These are phyloP conservation scores for Salix brachista DNA, from an alignment of 345 rosid species.

Conservation along the genomic window DNA sequence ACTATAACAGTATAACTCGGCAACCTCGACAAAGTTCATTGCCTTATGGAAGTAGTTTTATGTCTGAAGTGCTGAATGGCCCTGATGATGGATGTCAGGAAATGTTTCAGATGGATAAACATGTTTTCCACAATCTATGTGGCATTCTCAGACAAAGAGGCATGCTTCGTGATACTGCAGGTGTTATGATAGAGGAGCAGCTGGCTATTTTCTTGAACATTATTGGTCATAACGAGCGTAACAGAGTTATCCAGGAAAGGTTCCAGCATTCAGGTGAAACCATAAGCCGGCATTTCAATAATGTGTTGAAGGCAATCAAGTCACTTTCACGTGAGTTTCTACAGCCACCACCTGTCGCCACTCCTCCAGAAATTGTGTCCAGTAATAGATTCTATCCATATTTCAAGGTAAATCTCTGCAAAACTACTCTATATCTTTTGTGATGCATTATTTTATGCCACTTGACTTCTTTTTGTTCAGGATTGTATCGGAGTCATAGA, in stretches of 20 bases:
- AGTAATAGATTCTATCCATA: slow-evolving; percentile 62
- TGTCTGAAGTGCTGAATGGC: slow-evolving; percentile 52
- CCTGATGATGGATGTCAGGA: slow-evolving; percentile 53
- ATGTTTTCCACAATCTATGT: slow-evolving; percentile 57
- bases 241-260: slow-evolving; percentile 70
- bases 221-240: slow-evolving; percentile 72
- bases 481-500: slow-evolving; percentile 74
- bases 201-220: slow-evolving; percentile 74
- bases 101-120: slow-evolving; percentile 75
- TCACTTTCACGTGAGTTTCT: slow-evolving; percentile 62
- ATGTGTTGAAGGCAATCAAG: slow-evolving; percentile 74
- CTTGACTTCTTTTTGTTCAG: slow-evolving; percentile 34
- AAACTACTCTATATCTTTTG: not conserved
- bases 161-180: slow-evolving; percentile 59
- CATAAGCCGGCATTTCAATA: slow-evolving; percentile 75
- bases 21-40: slow-evolving; percentile 35
- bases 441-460: not conserved
- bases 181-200: slow-evolving; percentile 73
- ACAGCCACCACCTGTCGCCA: slow-evolving; percentile 36
- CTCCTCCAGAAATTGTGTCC: slow-evolving; percentile 42
- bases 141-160: slow-evolving; percentile 49
- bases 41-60: slow-evolving; percentile 39
- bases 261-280: slow-evolving; percentile 84
- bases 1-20: slow-evolving; percentile 42
- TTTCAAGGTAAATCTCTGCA: slow-evolving; percentile 49